Base-by-base conservation (phyloP, 164 flowering plant species). In the Dillenia turbinata region DNA sequence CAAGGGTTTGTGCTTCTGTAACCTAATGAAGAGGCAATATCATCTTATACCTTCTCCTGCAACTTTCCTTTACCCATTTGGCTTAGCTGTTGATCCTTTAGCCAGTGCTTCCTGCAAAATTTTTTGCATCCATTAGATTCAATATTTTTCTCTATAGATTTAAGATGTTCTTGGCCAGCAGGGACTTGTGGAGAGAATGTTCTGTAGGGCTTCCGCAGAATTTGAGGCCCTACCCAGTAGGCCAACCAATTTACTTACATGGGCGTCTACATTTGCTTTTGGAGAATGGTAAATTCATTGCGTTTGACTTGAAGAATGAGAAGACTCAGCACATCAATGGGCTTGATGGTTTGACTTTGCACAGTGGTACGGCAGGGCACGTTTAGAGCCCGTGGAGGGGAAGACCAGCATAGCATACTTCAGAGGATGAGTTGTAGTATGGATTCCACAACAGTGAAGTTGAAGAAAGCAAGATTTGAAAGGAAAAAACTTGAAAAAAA, bases 301-400 rank as follows among this genome's bases (percentile, higher is more conserved):
- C 64, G 43, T 61, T 61, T 9, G 44, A 61, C 40, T 45, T 61
- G 12, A 47, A 26, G 64, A 49, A 49, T 4, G 47, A 49, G 15
- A 10, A 10, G 1, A 47, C 24, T 9, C 12, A n/a, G 54, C 13
- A 12, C 45, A 60, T 60, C 17, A n/a, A 50, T 12, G 13, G 24
- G 10, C 63, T 54, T 5, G 24, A 46, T 19, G 22, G 22, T 19
- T 19, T 19, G 22, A 19, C 22, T 19, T 19, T 19, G 22, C 22
- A 19, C 22, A 19, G 22, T 19, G 22, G 22, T 19, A 19, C 22
- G 1, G 22, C 22, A 19, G 22, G 22, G 22, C 22, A 19, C 22
- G 22, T 19, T 19, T 19, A 1, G 22, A 1, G 11, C 9, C 7
- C 3, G 22, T 60, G 26, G 10, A 1, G 10, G 11, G 26, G 14